phyloP scores from a whole-genome alignment of 768 basidiomycete species.

The Lepiota venenata region DNA sequence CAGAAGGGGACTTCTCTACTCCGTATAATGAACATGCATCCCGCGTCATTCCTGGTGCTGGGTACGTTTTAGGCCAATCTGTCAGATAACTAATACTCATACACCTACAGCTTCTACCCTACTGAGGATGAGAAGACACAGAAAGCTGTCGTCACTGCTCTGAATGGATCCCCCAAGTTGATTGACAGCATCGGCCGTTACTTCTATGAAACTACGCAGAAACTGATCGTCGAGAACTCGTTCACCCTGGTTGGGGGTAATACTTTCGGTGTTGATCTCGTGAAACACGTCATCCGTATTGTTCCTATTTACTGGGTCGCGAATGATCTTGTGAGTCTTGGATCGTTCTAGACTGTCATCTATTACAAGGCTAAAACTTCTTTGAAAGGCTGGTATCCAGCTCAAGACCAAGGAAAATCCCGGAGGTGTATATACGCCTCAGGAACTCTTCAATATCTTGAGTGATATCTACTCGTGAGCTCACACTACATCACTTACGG shows the following conservation, averaged over 20 bases:
- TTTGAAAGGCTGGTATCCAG: conserved; percentile 62
- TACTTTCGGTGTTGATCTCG: conserved; percentile 57
- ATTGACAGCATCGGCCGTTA: conserved; percentile 50
- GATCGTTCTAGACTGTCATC: neutral
- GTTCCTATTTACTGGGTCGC: conserved; percentile 72
- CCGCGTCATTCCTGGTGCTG: conserved; percentile 54
- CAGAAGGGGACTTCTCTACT: conserved; percentile 38
- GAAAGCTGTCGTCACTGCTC: conserved; percentile 40
- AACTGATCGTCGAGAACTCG: conserved; percentile 51
- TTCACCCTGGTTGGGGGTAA: conserved; percentile 56
- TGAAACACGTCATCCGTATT: conserved; percentile 60
- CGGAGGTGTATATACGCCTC: conserved; percentile 59
- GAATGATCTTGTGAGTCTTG: conserved; percentile 54
- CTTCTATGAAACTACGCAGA: conserved; percentile 64
- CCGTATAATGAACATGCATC: conserved; percentile 49
- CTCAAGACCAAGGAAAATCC: conserved; percentile 54
- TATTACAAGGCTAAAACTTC: conserved; percentile 3
- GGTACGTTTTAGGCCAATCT: conserved; percentile 36
- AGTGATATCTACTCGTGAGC: conserved; percentile 70
- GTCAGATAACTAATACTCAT: neutral
- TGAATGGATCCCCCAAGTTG: conserved; percentile 45
- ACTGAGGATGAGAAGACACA: conserved; percentile 49
- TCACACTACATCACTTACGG: neutral
- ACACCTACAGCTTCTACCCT: conserved; percentile 59
- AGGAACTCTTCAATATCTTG: conserved; percentile 60